These are phyloP conservation scores for Phytophthora syringae DNA, from an alignment of 352 stramenopile genomes.

Conservation along the genomic window DNA sequence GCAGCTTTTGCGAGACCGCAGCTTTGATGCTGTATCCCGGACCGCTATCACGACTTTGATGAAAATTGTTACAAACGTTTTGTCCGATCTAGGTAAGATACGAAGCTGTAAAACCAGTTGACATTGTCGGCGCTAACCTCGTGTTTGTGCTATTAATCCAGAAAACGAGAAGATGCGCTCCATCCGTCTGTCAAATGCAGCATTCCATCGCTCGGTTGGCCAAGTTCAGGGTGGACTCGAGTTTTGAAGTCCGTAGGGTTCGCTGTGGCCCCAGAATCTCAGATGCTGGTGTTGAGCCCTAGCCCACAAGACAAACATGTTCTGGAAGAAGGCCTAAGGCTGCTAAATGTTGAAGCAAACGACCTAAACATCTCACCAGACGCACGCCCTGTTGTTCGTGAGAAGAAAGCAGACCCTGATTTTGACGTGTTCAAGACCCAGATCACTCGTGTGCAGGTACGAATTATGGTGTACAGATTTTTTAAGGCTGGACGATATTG, in stretches of 20 bases:
- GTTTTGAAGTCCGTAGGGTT: conserved; percentile 81
- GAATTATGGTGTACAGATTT: neutral
- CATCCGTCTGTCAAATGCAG: conserved; percentile 81
- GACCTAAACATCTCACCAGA: conserved; percentile 67
- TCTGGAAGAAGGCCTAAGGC: conserved; percentile 58
- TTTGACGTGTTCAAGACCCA: conserved; percentile 88
- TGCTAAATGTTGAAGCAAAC: conserved; percentile 80
- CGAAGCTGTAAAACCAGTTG: neutral
- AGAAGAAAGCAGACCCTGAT: conserved; percentile 38
- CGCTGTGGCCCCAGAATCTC: conserved; percentile 47
- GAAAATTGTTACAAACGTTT: conserved; percentile 88
- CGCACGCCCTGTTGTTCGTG: conserved; percentile 54
- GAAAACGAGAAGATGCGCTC: conserved; percentile 84
- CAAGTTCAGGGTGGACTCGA: conserved; percentile 72
- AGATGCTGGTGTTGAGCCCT: conserved; percentile 52
- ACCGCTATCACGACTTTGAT: conserved; percentile 73
- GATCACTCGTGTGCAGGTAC: conserved; percentile 83
- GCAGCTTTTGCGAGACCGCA: conserved; percentile 74
- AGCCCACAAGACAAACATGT: conserved; percentile 26
- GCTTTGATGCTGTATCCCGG: conserved; percentile 77
- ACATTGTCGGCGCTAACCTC: neutral
- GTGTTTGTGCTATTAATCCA: conserved; percentile 22
- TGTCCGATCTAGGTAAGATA: conserved; percentile 75
- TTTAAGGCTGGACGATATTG: neutral
- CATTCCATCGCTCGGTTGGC: conserved; percentile 75